These are phyloP conservation scores for Kluyveromyces aestuarii DNA, from an alignment of 805 yeast genomes.

Conservation along the genomic window DNA sequence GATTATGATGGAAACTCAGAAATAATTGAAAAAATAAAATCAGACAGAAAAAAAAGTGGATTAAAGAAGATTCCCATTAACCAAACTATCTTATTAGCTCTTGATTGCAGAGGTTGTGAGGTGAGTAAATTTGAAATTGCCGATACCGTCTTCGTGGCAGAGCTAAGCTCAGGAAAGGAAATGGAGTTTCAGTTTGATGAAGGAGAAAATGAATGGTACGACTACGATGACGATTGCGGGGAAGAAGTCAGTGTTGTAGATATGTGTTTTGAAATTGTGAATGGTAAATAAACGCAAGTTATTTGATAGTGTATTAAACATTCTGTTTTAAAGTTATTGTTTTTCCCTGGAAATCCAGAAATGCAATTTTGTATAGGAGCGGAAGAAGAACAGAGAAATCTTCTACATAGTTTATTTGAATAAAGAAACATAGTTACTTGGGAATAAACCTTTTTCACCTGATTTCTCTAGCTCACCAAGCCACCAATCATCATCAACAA, in stretches of 20 bases:
- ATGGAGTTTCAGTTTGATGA: slow-evolving; percentile 41
- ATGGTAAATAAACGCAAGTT: slow-evolving; percentile 16
- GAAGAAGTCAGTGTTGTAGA: slow-evolving; percentile 77
- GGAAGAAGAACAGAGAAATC: background rate
- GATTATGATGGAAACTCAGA: slow-evolving; percentile 9
- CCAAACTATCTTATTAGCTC: slow-evolving; percentile 41
- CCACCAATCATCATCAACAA: slow-evolving; percentile 97
- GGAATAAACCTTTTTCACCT: slow-evolving; percentile 82
- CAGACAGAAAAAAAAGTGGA: slow-evolving; percentile 22
- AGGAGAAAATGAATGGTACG: slow-evolving; percentile 85
- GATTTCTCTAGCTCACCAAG: slow-evolving; percentile 56
- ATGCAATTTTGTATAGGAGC: background rate
- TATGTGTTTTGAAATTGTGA: slow-evolving; percentile 52
- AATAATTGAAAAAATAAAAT: slow-evolving; percentile 10
- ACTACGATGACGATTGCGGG: slow-evolving; percentile 79
- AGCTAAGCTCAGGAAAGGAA: slow-evolving; percentile 15
- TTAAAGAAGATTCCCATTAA: slow-evolving; percentile 12
- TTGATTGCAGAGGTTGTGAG: slow-evolving; percentile 85
- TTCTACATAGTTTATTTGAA: background rate
- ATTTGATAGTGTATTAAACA: background rate
- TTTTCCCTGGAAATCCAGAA: background rate
- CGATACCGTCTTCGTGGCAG: slow-evolving; percentile 16
- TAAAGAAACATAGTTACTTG: slow-evolving; percentile 67
- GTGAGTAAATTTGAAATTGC: slow-evolving; percentile 57
- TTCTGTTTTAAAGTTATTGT: background rate